phyloP scores from a whole-genome alignment of 192 early-diverging fungal species.

The Backusella morwellensis region DNA sequence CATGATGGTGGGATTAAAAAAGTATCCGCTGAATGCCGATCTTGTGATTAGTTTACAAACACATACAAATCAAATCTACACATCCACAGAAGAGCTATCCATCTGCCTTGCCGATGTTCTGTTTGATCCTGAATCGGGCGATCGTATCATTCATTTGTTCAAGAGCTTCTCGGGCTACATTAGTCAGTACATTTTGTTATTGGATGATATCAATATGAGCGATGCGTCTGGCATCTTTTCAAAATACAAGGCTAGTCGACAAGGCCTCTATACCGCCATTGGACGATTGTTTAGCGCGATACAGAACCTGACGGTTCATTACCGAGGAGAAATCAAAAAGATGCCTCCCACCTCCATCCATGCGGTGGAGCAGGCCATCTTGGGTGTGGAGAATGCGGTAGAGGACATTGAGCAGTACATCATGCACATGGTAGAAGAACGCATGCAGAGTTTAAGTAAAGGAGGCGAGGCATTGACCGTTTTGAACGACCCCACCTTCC shows the following conservation, averaged over 20 bases:
- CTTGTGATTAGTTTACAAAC: constrained; percentile 11
- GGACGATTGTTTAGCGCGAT: constrained; percentile 19
- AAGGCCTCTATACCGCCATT: constrained; percentile 18
- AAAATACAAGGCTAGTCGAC: neutral
- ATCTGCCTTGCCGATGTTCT: neutral
- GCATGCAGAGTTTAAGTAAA: neutral
- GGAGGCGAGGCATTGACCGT: neutral
- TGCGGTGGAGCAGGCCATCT: constrained; percentile 4
- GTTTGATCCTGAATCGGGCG: neutral
- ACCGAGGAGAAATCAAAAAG: neutral
- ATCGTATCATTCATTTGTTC: constrained; percentile 2
- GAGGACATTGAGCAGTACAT: constrained; percentile 10
- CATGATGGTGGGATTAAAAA: neutral
- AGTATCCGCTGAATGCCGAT: constrained; percentile 8
- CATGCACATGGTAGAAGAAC: constrained; percentile 13
- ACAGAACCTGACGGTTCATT: constrained; percentile 10
- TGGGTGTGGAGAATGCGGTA: constrained; percentile 3
- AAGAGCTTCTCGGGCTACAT: constrained; percentile 8
- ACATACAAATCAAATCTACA: constrained; percentile 15
- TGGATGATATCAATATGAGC: constrained; percentile 20
- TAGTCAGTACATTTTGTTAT: constrained; percentile 21
- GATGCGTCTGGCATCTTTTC: neutral
- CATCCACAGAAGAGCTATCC: neutral
- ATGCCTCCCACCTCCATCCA: neutral
- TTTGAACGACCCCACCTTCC: neutral